Percentiles rank a stretch among this genome's conserved stretches.
Evolutionary conservation across 371 early-diverging fungal species (phyloP).

Genomic region (Amoeboaphelidium protococcarum): DNA sequence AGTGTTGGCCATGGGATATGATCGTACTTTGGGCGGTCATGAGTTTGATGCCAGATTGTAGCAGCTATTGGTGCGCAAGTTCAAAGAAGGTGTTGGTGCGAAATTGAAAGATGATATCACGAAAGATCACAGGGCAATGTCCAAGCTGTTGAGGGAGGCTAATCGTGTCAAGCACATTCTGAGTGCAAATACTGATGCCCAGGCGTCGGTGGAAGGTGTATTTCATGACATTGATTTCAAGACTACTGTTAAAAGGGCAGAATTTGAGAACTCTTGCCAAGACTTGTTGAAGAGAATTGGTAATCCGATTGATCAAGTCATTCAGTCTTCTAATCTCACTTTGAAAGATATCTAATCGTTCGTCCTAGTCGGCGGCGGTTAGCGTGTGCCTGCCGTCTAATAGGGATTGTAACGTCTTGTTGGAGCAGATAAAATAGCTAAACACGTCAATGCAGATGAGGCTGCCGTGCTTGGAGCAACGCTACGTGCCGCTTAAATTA

Average conservation of each 20-base stretch:
- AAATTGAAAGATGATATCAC: constrained; percentile 16
- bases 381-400: constrained; percentile 65
- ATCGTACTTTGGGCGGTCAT: constrained; percentile 62
- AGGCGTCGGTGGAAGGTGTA: constrained; percentile 62
- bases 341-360: constrained; percentile 47
- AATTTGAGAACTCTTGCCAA: constrained; percentile 32
- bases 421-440: constrained; percentile 61
- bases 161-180: constrained; percentile 79
- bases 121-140: constrained; percentile 45
- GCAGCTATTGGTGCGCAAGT: constrained; percentile 37
- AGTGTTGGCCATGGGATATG: constrained; percentile 51
- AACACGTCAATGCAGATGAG: constrained; percentile 83
- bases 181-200: constrained; percentile 66
- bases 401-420: constrained; percentile 29
- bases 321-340: constrained; percentile 32
- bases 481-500: constrained; percentile 59
- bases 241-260: constrained; percentile 36
- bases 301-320: constrained; percentile 36
- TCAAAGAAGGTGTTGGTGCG: constrained; percentile 18
- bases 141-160: constrained; percentile 65
- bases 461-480: constrained; percentile 82
- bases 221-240: constrained; percentile 63
- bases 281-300: constrained; percentile 43
- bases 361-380: constrained; percentile 80
- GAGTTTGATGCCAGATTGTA: constrained; percentile 53